Evolutionary conservation across 495 filamentous ascomycete species (phyloP).

Genomic region (Talaromyces proteolyticus): DNA sequence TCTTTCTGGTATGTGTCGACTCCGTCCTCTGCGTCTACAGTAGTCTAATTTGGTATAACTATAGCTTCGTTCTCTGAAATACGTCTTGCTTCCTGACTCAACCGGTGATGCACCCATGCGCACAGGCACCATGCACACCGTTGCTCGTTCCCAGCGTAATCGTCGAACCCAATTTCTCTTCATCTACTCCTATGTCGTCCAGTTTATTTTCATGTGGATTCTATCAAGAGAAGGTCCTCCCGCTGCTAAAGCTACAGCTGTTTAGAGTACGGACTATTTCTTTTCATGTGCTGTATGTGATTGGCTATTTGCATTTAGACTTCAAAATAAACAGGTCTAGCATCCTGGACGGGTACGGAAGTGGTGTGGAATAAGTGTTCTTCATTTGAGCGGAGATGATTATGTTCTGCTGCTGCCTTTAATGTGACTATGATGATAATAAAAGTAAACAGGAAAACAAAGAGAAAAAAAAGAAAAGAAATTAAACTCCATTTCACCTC

Average conservation of each 20-base stretch:
- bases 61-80: conserved; percentile 91
- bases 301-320: neutral
- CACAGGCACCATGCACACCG: conserved; percentile 65
- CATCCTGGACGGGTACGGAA: too few relatives aligned
- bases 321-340: neutral
- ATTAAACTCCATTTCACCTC: neutral
- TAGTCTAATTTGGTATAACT: neutral
- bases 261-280: neutral
- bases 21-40: too few relatives aligned
- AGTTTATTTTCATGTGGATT: conserved; percentile 93
- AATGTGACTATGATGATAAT: conserved; percentile 2
- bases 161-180: conserved; percentile 93
- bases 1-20: conserved; percentile 76
- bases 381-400: neutral
- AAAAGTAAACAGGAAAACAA: neutral
- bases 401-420: neutral
- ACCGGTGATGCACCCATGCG: conserved; percentile 54
- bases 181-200: conserved; percentile 87
- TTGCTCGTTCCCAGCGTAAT: conserved; percentile 77
- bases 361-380: too few relatives aligned
- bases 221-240: conserved; percentile 54
- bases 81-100: conserved; percentile 88
- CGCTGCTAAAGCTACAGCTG: neutral
- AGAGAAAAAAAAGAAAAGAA: too few relatives aligned
- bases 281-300: neutral